phyloP scores from a whole-genome alignment of 192 early-diverging fungal species.

The Spizellomyces punctatus region DNA sequence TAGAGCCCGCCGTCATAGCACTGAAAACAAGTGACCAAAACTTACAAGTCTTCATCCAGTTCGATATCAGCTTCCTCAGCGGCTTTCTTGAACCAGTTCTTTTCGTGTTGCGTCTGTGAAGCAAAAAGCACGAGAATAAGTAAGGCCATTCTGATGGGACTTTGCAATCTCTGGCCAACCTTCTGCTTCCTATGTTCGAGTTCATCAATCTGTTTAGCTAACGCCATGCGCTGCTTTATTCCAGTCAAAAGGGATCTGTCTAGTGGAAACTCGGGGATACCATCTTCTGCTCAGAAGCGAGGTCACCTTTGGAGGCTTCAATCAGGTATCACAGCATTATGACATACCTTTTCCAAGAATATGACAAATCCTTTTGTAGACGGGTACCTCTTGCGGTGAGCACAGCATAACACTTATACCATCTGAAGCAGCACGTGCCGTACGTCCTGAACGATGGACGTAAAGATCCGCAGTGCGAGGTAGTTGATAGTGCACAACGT shows the following conservation, averaged over 20 bases:
- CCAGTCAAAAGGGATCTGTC: constrained; percentile 69
- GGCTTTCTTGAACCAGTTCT: constrained; percentile 76
- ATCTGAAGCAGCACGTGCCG: constrained; percentile 81
- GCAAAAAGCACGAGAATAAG: too few species aligned
- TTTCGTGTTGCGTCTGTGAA: constrained; percentile 48
- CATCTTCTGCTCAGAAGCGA: constrained; percentile 37
- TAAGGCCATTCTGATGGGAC: too few species aligned
- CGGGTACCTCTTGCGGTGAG: constrained; percentile 78
- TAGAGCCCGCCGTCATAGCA: background rate
- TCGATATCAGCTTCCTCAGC: constrained; percentile 81
- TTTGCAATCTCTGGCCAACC: constrained; percentile 21
- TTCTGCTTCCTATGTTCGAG: constrained; percentile 79
- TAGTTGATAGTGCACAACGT: constrained; percentile 95
- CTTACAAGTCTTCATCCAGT: constrained; percentile 65
- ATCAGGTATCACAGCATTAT: background rate
- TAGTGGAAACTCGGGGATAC: constrained; percentile 78
- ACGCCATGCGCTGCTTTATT: constrained; percentile 74
- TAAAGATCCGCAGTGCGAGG: constrained; percentile 93
- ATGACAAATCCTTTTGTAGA: constrained; percentile 83
- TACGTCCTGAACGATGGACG: constrained; percentile 93
- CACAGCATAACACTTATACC: constrained; percentile 83
- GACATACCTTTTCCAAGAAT: constrained; percentile 71
- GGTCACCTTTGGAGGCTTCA: background rate
- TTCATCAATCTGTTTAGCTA: constrained; percentile 82
- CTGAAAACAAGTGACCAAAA: background rate